Conservation (phyloP, 345 rosid species). For the Capsella bursapastoris region DNA sequence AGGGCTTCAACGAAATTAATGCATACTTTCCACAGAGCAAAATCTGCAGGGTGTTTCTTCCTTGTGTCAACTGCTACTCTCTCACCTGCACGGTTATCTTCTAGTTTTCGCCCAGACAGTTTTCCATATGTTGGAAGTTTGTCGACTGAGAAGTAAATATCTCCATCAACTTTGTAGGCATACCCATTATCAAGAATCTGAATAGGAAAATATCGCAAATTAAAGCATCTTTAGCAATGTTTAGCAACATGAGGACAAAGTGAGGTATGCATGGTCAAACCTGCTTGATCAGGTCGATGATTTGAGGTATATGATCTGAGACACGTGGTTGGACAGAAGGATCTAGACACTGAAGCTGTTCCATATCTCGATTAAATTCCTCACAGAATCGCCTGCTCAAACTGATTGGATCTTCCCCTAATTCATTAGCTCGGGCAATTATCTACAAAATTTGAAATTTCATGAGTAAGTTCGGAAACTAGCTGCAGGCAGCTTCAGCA, state of each 20-base stretch:
- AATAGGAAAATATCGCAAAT: slow-evolving; percentile 21
- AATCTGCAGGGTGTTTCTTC: slow-evolving; percentile 94
- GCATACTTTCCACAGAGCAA: slow-evolving; percentile 90
- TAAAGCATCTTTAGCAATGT: background rate
- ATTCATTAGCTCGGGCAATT: slow-evolving; percentile 83
- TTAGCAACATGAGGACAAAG: background rate
- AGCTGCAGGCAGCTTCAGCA: background rate
- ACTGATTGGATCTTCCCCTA: slow-evolving; percentile 88
- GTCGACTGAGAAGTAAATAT: slow-evolving; percentile 82
- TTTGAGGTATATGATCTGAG: slow-evolving; percentile 92
- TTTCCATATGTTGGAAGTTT: slow-evolving; percentile 73
- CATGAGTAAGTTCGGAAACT: background rate
- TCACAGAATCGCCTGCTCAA: slow-evolving; percentile 84
- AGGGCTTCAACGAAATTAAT: background rate
- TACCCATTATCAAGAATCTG: slow-evolving; percentile 90
- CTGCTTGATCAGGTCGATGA: slow-evolving; percentile 86
- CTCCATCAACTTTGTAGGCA: slow-evolving; percentile 81
- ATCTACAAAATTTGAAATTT: slow-evolving; percentile 66
- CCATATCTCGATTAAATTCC: slow-evolving; percentile 83
- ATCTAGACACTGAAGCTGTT: slow-evolving; percentile 71
- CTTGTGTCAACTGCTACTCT: slow-evolving; percentile 87
- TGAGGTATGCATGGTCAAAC: slow-evolving; percentile 43
- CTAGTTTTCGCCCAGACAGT: slow-evolving; percentile 84
- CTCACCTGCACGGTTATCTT: slow-evolving; percentile 96
- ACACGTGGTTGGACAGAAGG: slow-evolving; percentile 91